Evolutionary conservation across 345 rosid genomes (phyloP), one percentile per base, ranked within the genome.

Genomic region (Citrus maxima): DNA sequence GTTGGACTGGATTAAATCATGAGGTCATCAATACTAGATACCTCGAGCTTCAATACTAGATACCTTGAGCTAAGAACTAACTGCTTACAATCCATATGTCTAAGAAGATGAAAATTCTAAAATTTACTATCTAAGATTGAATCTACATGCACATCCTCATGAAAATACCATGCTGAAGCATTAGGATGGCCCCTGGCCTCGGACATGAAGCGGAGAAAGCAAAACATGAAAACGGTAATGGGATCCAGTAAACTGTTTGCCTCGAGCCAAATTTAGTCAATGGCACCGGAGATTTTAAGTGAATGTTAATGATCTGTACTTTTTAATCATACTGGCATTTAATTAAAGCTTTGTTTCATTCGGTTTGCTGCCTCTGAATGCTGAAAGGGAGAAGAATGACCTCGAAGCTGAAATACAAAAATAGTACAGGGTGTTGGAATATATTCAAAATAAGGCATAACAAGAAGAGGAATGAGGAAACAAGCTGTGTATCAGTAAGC

Each of bases 311-410:
- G 61, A 75, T 64, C 70, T 75, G 32, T 75, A 61, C 40, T 61
- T 40, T 51, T 40, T 18, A 9, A 60, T 28, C 64, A 25, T 70
- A 34, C 75, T 58, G 68, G 46, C 49, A 42, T 84, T 78, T 30
- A 84, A 18, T 79, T 79, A 86, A 73, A 82, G 83, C 88, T 84
- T 88, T 69, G 84, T 81, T 74, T 89, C 87, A 67, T 84, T 88
- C 54, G 90, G 90, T 81, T 88, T 88, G 86, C 87, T 85, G 49
- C 89, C 88, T 75, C 89, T 86, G 72, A 91, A 91, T 62, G 92
- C 92, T 67, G 94, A 89, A 76, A 90, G 92, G 63, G 92, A 90
- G 86, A 90, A 90, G 89, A 90, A 91, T 37, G 94, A 91, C 88
- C 91, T 86, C 30, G 92, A 54, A 40, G 83, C 94, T 89, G 89